These are phyloP conservation scores for Nothophytophthora sp. DNA, from an alignment of 352 stramenopile species.

Conservation along the genomic window DNA sequence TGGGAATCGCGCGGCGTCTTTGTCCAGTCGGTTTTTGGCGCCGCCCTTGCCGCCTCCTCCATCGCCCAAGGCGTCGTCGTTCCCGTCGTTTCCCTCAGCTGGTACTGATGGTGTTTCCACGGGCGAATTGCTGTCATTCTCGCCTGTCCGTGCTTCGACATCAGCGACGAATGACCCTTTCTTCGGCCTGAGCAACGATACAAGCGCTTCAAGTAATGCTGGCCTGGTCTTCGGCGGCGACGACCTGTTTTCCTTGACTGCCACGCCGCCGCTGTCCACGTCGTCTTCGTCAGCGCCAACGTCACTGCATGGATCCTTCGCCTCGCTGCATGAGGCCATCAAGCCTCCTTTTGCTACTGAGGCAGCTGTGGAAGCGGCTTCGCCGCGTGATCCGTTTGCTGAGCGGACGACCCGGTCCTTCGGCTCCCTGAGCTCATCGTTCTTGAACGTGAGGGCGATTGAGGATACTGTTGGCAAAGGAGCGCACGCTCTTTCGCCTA, in stretches of 20 bases:
- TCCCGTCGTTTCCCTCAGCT: conserved; percentile 7
- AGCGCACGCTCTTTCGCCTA: not conserved
- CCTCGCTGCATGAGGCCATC: conserved; percentile 23
- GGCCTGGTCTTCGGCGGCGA: conserved; percentile 25
- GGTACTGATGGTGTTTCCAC: conserved; percentile 16
- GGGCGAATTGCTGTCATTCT: conserved; percentile 63
- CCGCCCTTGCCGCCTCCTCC: conserved; percentile 19
- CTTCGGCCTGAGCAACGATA: conserved; percentile 26
- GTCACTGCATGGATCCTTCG: conserved; percentile 37
- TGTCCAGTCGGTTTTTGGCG: conserved; percentile 9
- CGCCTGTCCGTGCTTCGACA: conserved; percentile 31
- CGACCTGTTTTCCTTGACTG: conserved; percentile 31
- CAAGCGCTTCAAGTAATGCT: conserved; percentile 8
- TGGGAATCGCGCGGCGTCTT: conserved; percentile 10
- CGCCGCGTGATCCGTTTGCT: conserved; percentile 9
- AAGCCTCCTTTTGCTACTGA: conserved; percentile 3
- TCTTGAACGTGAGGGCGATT: conserved; percentile 18
- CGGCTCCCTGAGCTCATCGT: conserved; percentile 27
- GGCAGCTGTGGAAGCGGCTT: conserved; percentile 1
- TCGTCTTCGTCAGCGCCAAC: conserved; percentile 23
- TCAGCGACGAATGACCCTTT: conserved; percentile 28
- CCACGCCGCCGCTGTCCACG: conserved; percentile 5
- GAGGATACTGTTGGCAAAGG: conserved; percentile 7
- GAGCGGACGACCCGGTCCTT: conserved; percentile 27
- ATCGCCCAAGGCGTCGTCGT: conserved; percentile 15